Percentiles rank a stretch among this genome's conserved stretches.
Conservation (phyloP, 2,329 filamentous ascomycete genomes). For the Phialophora expanda region DNA sequence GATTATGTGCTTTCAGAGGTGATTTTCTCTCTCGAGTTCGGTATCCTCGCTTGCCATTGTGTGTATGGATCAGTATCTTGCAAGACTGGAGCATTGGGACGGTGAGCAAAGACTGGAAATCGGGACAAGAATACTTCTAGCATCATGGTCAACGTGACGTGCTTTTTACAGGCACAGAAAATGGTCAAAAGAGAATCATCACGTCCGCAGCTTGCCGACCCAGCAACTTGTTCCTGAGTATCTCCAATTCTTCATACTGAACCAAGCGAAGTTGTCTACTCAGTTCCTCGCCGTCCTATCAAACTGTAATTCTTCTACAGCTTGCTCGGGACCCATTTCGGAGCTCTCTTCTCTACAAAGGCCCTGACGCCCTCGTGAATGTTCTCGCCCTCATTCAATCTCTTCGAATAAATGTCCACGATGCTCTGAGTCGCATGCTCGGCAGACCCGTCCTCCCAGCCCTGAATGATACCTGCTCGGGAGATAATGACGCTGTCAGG, state of each 20-base stretch:
- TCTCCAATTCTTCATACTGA: constrained; percentile 1
- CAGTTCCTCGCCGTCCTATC: neutral
- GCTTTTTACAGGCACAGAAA: constrained; percentile 14
- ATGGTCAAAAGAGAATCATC: constrained; percentile 13
- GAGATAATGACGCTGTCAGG: constrained; percentile 77
- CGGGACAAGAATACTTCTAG: constrained; percentile 7
- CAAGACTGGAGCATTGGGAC: constrained; percentile 1
- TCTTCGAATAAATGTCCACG: constrained; percentile 59
- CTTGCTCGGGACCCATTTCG: constrained; percentile 64
- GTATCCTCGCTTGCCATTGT: constrained; percentile 15
- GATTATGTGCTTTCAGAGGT: constrained; percentile 21
- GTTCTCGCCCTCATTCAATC: constrained; percentile 64
- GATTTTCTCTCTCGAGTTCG: constrained; percentile 10
- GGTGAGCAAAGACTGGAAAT: constrained; percentile 16
- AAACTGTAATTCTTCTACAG: constrained; percentile 37
- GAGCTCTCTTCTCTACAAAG: constrained; percentile 76
- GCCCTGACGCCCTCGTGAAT: constrained; percentile 74
- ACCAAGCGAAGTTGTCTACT: constrained; percentile 1
- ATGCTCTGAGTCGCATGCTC: constrained; percentile 64
- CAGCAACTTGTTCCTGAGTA: neutral
- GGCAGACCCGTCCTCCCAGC: constrained; percentile 73
- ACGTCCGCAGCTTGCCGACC: neutral
- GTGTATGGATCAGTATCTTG: constrained; percentile 18
- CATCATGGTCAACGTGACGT: constrained; percentile 15
- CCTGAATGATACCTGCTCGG: constrained; percentile 71